A percentile compares a stretch with the other conserved stretches of the same genome.
phyloP scores from a whole-genome alignment of 2,329 filamentous ascomycete genomes.

The Atkinsonella texensis region DNA sequence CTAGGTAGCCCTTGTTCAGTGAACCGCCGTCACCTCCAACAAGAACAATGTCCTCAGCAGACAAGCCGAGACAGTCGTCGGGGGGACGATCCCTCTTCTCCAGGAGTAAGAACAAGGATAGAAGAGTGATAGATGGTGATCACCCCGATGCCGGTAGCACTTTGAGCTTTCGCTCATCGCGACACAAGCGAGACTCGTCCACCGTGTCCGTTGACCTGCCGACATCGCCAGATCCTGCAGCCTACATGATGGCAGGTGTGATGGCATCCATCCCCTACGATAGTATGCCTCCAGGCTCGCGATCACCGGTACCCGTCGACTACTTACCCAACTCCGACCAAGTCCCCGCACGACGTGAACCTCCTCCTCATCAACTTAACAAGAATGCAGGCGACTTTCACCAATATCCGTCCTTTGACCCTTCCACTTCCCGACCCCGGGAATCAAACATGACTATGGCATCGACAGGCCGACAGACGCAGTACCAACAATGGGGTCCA shows the following conservation, averaged over 20 bases:
- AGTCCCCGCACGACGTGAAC: slow-evolving; percentile 52
- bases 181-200: slow-evolving; percentile 64
- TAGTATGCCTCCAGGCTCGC: slow-evolving; percentile 49
- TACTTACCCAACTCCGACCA: slow-evolving; percentile 59
- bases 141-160: slow-evolving; percentile 47
- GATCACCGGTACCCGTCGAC: slow-evolving; percentile 60
- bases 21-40: neutral
- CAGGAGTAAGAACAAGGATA: slow-evolving; percentile 68
- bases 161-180: slow-evolving; percentile 56
- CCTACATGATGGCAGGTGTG: slow-evolving; percentile 67
- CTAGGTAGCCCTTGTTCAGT: slow-evolving; percentile 10
- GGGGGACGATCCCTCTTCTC: slow-evolving; percentile 73
- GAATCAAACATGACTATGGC: slow-evolving; percentile 47
- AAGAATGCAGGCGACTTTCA: slow-evolving; percentile 70
- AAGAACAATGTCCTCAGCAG: slow-evolving; percentile 47
- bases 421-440: slow-evolving; percentile 25
- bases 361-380: slow-evolving; percentile 72
- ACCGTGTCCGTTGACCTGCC: slow-evolving; percentile 59
- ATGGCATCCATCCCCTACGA: slow-evolving; percentile 87
- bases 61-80: slow-evolving; percentile 74
- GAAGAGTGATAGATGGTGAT: slow-evolving; percentile 49
- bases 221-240: slow-evolving; percentile 48
- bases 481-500: slow-evolving; percentile 65
- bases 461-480: slow-evolving; percentile 57
- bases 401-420: slow-evolving; percentile 70